phyloP scores from a whole-genome alignment of 345 rosid species.

The Arabidopsis arenosa region DNA sequence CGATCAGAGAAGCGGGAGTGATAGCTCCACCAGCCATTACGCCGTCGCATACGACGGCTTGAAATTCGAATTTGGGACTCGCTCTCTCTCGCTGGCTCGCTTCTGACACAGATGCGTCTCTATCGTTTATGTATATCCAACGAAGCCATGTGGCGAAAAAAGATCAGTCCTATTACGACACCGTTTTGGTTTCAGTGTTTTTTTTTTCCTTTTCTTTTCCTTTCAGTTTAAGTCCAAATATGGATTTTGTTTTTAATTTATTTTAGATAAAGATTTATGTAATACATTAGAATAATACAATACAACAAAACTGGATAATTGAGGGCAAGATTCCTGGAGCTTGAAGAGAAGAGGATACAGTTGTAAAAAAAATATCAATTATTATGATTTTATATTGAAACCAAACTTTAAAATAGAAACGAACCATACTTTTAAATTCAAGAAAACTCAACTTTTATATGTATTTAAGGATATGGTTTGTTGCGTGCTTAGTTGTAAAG shows the following conservation, averaged over 20 bases:
- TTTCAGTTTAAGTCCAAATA: not conserved
- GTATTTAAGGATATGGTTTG: slow-evolving; percentile 21
- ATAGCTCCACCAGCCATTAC: slow-evolving; percentile 38
- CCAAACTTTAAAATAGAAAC: slow-evolving; percentile 28
- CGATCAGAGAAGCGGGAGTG: slow-evolving; percentile 30
- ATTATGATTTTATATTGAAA: slow-evolving; percentile 44
- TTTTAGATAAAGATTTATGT: not conserved
- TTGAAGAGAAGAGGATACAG: slow-evolving; percentile 43
- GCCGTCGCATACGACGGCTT: slow-evolving; percentile 31
- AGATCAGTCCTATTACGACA: slow-evolving; percentile 7
- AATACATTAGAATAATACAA: not conserved
- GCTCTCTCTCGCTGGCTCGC: slow-evolving; percentile 11
- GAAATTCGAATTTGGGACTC: not conserved
- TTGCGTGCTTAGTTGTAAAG: slow-evolving; percentile 40
- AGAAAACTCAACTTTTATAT: not conserved
- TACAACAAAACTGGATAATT: slow-evolving; percentile 27
- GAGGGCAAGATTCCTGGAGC: slow-evolving; percentile 52
- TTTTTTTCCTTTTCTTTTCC: not conserved
- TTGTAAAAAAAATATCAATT: slow-evolving; percentile 49
- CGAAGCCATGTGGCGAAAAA: slow-evolving; percentile 34
- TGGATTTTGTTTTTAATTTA: no score
- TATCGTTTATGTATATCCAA: slow-evolving; percentile 30
- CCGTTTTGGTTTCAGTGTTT: slow-evolving; percentile 7
- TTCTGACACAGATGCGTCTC: slow-evolving; percentile 24
- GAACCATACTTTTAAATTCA: slow-evolving; percentile 19